Conservation (phyloP, 2,329 filamentous ascomycete genomes). For the Colletotrichum tropicale region DNA sequence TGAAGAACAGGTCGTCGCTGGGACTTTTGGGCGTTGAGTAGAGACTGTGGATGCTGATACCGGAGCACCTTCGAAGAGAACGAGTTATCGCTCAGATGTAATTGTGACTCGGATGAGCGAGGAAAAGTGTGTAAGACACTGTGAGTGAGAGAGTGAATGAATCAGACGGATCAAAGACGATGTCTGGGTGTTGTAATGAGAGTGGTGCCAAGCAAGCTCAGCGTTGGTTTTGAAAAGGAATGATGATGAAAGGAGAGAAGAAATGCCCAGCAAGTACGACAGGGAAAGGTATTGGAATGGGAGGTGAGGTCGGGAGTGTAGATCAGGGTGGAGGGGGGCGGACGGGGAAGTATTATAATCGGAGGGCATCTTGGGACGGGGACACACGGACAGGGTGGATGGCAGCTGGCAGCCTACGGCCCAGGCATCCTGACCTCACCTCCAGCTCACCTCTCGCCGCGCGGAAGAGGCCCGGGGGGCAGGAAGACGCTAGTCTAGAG, state of each 20-base stretch:
- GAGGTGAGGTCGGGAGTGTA: background rate
- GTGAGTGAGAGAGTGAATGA: constrained; percentile 27
- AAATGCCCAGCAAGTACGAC: constrained; percentile 17
- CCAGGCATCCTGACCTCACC: background rate
- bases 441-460: background rate
- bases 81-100: constrained; percentile 18
- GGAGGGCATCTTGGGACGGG: background rate
- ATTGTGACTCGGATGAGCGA: constrained; percentile 22
- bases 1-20: background rate
- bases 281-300: constrained; percentile 25
- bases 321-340: background rate
- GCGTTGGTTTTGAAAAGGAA: constrained; percentile 16
- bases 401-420: background rate
- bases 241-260: constrained; percentile 16
- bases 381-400: background rate
- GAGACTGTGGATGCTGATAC: constrained; percentile 31
- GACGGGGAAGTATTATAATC: constrained; percentile 13
- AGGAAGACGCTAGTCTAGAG: constrained; percentile 3
- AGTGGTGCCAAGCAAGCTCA: constrained; percentile 38
- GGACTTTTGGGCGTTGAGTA: constrained; percentile 5
- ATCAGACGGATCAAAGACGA: constrained; percentile 30
- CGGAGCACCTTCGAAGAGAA: constrained; percentile 37
- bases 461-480: background rate
- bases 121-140: constrained; percentile 13
- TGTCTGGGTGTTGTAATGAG: constrained; percentile 32